Evolutionary conservation across 139 green algal species (phyloP).

Genomic region (Diplosphaera chodatii): DNA sequence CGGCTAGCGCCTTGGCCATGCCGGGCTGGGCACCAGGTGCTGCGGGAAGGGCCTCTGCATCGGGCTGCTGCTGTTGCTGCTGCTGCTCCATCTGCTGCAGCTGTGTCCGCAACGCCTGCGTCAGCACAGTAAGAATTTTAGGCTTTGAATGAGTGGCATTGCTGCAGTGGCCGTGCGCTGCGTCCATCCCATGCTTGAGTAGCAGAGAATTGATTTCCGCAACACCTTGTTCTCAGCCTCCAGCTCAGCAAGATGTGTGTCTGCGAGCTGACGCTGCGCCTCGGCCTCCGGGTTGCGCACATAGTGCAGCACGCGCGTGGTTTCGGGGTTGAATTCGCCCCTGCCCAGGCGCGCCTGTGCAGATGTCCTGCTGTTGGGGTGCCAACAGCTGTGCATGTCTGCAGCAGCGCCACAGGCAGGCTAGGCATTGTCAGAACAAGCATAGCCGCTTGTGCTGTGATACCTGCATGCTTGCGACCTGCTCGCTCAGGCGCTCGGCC

Average conservation of each 20-base stretch:
- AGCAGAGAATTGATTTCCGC: neutral
- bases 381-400: no score
- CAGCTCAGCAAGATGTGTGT: constrained; percentile 20
- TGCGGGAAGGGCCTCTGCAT: no score
- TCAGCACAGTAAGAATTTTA: no score
- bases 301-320: constrained; percentile 69
- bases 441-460: no score
- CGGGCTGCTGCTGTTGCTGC: no score
- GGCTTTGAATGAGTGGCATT: no score
- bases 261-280: constrained; percentile 9
- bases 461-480: constrained; percentile 38
- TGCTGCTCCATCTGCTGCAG: constrained; percentile 4
- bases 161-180: no score
- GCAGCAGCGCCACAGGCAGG: no score
- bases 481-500: constrained; percentile 7
- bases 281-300: constrained; percentile 63
- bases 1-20: neutral
- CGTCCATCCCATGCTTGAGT: no score
- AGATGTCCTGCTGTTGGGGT: no score
- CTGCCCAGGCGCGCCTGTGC: constrained; percentile 49
- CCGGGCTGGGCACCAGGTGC: neutral
- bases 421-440: no score
- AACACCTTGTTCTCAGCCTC: constrained; percentile 30
- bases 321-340: constrained; percentile 54
- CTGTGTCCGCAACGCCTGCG: constrained; percentile 5